A percentile compares a stretch with the other conserved stretches of the same genome.
Conservation (phyloP, 768 basidiomycete species). For the Cubamyces sp. region DNA sequence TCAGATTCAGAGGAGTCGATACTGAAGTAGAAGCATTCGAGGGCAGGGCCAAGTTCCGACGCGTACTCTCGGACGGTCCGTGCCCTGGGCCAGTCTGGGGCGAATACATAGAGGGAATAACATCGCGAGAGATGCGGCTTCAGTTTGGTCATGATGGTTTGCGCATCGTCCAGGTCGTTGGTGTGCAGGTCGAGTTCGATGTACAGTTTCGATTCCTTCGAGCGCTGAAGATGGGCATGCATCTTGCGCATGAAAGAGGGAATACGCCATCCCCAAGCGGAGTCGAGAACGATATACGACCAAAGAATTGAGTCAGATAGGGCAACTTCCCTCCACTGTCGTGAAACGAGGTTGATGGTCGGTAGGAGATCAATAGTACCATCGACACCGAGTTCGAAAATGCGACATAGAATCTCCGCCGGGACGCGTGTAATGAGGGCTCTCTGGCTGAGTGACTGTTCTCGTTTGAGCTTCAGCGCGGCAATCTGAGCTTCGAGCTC, state of each 20-base stretch:
- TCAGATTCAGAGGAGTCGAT: constrained; percentile 35
- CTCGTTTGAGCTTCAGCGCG: constrained; percentile 28
- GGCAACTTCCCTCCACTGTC: constrained; percentile 32
- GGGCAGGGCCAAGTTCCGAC: constrained; percentile 29
- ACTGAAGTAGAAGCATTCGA: constrained; percentile 36
- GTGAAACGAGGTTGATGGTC: constrained; percentile 33
- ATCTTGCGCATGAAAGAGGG: constrained; percentile 34
- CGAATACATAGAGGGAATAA: constrained; percentile 36
- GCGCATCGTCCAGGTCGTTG: constrained; percentile 30
- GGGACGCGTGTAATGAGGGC: constrained; percentile 35
- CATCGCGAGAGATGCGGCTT: constrained; percentile 36
- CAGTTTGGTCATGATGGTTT: constrained; percentile 32
- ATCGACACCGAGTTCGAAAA: constrained; percentile 37
- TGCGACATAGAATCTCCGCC: constrained; percentile 35
- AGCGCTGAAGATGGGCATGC: constrained; percentile 31
- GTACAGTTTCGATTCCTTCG: constrained; percentile 34
- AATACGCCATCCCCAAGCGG: constrained; percentile 32
- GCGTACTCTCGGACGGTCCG: constrained; percentile 29
- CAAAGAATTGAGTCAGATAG: constrained; percentile 35
- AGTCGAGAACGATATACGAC: constrained; percentile 37
- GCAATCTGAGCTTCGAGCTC: constrained; percentile 32
- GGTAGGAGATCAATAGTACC: constrained; percentile 30
- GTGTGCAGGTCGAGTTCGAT: constrained; percentile 36
- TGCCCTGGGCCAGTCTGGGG: constrained; percentile 34
- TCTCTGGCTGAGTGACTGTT: constrained; percentile 29